These are phyloP conservation scores for Sporothrix pseudoabietina DNA, from an alignment of 2,329 filamentous ascomycete genomes.

Conservation along the genomic window DNA sequence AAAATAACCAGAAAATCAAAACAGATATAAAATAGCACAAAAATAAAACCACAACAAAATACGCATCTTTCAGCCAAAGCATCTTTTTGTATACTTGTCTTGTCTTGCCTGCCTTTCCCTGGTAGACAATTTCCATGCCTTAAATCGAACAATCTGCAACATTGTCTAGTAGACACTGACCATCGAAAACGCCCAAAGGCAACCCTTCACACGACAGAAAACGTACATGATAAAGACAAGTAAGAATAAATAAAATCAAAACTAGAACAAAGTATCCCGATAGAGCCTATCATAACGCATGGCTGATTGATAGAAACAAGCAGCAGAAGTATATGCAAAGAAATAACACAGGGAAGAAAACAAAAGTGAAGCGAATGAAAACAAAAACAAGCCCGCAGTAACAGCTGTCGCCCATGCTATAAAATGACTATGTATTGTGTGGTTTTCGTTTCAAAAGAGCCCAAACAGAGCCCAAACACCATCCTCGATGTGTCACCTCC, in stretches of 20 bases:
- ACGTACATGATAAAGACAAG: background rate
- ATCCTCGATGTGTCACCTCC: background rate
- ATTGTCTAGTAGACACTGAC: no score
- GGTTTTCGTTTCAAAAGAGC: background rate
- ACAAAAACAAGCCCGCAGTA: conserved; percentile 19
- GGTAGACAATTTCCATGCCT: background rate
- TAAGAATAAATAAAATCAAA: background rate
- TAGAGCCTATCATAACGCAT: conserved; percentile 25
- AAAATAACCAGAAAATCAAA: background rate
- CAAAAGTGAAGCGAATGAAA: conserved; percentile 2
- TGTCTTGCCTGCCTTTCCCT: background rate
- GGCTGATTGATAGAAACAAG: background rate
- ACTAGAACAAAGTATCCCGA: background rate
- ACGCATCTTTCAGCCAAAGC: background rate
- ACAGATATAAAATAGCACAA: background rate
- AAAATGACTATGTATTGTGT: conserved; percentile 11
- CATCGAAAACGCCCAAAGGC: background rate
- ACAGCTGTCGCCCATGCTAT: conserved; percentile 11
- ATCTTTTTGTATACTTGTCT: background rate
- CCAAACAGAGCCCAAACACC: background rate
- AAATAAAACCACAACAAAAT: background rate
- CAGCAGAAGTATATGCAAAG: conserved; percentile 15
- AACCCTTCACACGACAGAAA: background rate
- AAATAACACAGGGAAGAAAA: conserved; percentile 12
- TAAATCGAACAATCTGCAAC: background rate